Conservation (phyloP, 495 filamentous ascomycete species). For the Aspergillus conjunctus region DNA sequence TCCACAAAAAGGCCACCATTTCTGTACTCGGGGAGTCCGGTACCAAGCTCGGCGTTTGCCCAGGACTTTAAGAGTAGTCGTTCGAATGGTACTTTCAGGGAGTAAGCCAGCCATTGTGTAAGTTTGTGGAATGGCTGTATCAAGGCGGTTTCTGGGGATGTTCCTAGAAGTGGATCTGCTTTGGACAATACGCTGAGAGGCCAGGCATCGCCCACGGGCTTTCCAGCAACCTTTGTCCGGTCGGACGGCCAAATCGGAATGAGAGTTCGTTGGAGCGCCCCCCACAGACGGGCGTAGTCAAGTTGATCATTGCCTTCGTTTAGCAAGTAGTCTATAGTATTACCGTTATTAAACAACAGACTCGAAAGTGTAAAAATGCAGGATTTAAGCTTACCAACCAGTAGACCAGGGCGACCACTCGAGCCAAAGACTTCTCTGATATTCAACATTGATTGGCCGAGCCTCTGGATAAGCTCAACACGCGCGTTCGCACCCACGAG, state of each 20-base stretch:
- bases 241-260: slow-evolving; percentile 58
- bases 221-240: slow-evolving; percentile 52
- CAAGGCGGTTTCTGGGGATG: slow-evolving; percentile 19
- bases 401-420: slow-evolving; percentile 53
- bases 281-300: slow-evolving; percentile 49
- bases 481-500: slow-evolving; percentile 54
- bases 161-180: slow-evolving; percentile 3
- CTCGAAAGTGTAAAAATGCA: neutral
- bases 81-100: slow-evolving; percentile 83
- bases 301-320: slow-evolving; percentile 25
- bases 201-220: slow-evolving; percentile 61
- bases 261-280: slow-evolving; percentile 51
- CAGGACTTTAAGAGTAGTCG: slow-evolving; percentile 76
- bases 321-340: slow-evolving; percentile 50
- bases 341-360: neutral
- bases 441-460: slow-evolving; percentile 49
- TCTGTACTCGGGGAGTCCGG: slow-evolving; percentile 83
- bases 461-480: slow-evolving; percentile 48
- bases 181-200: slow-evolving; percentile 39
- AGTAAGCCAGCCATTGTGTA: slow-evolving; percentile 89
- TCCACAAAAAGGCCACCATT: slow-evolving; percentile 88
- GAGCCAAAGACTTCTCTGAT: slow-evolving; percentile 54
- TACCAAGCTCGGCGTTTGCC: slow-evolving; percentile 74
- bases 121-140: slow-evolving; percentile 77
- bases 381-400: slow-evolving; percentile 47